phyloP scores from a whole-genome alignment of 2,329 filamentous ascomycete genomes.

The Exophiala aquamarina region DNA sequence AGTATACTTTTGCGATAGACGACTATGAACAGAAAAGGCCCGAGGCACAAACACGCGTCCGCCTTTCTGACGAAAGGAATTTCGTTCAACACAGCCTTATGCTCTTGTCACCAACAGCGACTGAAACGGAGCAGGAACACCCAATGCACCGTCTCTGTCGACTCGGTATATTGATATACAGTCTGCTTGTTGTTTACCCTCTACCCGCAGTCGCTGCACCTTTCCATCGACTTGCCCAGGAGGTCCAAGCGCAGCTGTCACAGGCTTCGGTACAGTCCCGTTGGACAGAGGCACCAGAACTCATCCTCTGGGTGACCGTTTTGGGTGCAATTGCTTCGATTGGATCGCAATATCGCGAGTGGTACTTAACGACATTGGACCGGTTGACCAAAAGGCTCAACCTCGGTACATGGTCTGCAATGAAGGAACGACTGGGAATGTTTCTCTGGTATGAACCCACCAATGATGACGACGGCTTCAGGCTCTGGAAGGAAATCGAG shows the following conservation, averaged over 20 bases:
- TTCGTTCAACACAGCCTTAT: constrained; percentile 39
- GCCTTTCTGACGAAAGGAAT: constrained; percentile 40
- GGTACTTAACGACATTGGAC: constrained; percentile 34
- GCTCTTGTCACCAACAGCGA: constrained; percentile 31
- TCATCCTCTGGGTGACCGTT: constrained; percentile 38
- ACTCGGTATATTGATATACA: constrained; percentile 37
- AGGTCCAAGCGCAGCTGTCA: constrained; percentile 31
- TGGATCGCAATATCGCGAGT: constrained; percentile 32
- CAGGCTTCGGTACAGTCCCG: constrained; percentile 23
- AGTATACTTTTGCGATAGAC: constrained; percentile 34
- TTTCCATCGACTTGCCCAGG: constrained; percentile 31
- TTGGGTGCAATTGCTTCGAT: constrained; percentile 41
- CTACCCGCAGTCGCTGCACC: constrained; percentile 40
- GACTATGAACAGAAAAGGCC: constrained; percentile 23
- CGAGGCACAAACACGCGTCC: constrained; percentile 24
- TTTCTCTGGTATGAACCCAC: constrained; percentile 28
- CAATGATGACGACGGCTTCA: constrained; percentile 28
- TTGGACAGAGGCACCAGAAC: constrained; percentile 31
- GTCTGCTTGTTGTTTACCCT: constrained; percentile 41
- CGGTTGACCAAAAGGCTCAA: constrained; percentile 23
- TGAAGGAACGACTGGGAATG: constrained; percentile 23
- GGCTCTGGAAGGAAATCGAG: constrained; percentile 27
- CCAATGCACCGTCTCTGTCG: constrained; percentile 38
- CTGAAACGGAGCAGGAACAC: constrained; percentile 24
- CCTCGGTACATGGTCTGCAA: constrained; percentile 23